These are phyloP conservation scores for Tulasnella sp. DNA, from an alignment of 768 basidiomycete species.

Conservation along the genomic window DNA sequence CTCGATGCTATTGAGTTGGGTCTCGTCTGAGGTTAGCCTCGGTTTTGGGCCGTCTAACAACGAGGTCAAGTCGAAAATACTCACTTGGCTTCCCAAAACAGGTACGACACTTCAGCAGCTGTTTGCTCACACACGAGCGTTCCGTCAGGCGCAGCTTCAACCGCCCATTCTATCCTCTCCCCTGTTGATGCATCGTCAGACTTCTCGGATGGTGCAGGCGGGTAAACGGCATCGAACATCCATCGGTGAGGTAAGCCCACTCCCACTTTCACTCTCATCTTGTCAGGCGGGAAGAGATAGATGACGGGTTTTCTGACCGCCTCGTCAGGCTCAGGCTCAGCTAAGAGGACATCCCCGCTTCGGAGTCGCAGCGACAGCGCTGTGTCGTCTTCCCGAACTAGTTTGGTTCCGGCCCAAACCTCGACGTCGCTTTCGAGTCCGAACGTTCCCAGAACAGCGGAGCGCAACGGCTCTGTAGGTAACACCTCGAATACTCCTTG, in stretches of 20 bases:
- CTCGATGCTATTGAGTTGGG: background rate
- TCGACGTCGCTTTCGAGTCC: background rate
- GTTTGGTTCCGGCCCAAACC: background rate
- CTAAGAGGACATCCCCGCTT: background rate
- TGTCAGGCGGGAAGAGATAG: background rate
- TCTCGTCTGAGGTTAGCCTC: background rate
- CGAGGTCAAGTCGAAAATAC: background rate
- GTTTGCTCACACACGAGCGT: background rate
- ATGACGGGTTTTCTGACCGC: background rate
- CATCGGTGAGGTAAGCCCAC: background rate
- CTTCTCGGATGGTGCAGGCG: background rate
- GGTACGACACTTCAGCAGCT: background rate
- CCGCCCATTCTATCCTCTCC: background rate
- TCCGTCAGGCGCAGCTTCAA: background rate
- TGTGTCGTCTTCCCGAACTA: background rate
- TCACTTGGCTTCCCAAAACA: background rate
- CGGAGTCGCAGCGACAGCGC: background rate
- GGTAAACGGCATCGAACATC: background rate
- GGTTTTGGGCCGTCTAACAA: background rate
- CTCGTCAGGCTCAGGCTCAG: background rate
- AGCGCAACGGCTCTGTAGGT: background rate
- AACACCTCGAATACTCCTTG: background rate
- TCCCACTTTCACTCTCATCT: background rate
- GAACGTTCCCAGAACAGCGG: background rate
- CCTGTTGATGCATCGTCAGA: background rate